These are phyloP conservation scores for Sphaerosporella brunnea DNA, from an alignment of 495 filamentous ascomycete genomes.

Conservation along the genomic window DNA sequence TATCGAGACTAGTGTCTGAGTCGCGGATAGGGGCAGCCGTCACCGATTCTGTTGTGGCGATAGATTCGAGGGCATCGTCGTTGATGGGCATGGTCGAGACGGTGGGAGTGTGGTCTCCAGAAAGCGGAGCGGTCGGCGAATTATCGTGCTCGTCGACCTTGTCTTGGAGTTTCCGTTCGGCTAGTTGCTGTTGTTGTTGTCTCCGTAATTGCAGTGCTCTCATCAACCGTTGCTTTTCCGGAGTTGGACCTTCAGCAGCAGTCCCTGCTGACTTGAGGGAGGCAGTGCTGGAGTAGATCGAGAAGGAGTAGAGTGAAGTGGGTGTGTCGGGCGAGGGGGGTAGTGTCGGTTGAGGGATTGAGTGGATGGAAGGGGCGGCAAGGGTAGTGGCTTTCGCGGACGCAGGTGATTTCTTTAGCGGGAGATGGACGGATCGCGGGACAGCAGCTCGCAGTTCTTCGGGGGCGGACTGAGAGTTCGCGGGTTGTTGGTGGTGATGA, in stretches of 20 bases:
- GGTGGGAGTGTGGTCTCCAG: background rate
- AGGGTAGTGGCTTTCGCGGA: constrained; percentile 28
- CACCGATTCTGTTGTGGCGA: too few species aligned
- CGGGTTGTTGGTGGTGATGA: too few species aligned
- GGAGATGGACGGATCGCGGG: constrained; percentile 30
- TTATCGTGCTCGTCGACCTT: background rate
- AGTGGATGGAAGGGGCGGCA: constrained; percentile 29
- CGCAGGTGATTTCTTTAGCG: constrained; percentile 27
- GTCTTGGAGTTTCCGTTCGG: background rate
- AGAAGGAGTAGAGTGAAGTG: constrained; percentile 28
- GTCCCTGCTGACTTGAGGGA: constrained; percentile 17
- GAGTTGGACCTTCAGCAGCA: constrained; percentile 33
- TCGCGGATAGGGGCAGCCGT: background rate
- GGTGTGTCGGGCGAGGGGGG: constrained; percentile 31
- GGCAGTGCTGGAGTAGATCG: constrained; percentile 32
- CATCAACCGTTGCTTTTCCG: constrained; percentile 81
- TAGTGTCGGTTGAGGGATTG: constrained; percentile 22
- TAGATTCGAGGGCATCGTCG: background rate
- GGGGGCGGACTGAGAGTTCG: constrained; percentile 23
- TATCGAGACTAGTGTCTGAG: background rate
- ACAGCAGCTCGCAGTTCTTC: constrained; percentile 45
- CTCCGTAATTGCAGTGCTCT: constrained; percentile 75
- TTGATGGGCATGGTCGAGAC: constrained; percentile 1
- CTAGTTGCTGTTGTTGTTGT: constrained; percentile 17
- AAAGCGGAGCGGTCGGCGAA: background rate